Evolutionary conservation across 495 filamentous ascomycete species (phyloP).

Genomic region (Tetracladium marchalianum): DNA sequence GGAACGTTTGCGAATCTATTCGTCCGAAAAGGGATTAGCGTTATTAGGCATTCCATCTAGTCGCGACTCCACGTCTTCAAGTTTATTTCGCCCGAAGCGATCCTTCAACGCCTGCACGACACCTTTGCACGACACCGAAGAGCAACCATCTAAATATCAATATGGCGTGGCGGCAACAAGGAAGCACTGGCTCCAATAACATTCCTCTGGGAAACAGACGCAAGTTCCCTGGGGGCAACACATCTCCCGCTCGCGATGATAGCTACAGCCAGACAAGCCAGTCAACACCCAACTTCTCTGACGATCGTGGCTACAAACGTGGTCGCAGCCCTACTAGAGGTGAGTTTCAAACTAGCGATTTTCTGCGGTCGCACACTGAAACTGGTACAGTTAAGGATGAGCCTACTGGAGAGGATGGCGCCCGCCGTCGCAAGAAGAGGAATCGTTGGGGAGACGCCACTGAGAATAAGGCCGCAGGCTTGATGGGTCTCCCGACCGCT

Average conservation of each 20-base stretch:
- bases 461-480: constrained; percentile 94
- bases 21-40: no score
- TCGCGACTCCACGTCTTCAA: no score
- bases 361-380: constrained; percentile 5
- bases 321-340: constrained; percentile 56
- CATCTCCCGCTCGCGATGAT: constrained; percentile 33
- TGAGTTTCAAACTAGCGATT: constrained; percentile 20
- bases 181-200: constrained; percentile 97
- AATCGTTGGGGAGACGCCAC: constrained; percentile 95
- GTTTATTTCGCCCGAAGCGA: no score
- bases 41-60: no score
- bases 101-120: not conserved
- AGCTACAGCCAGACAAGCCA: constrained; percentile 43
- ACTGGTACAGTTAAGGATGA: constrained; percentile 29
- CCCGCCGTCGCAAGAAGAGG: constrained; percentile 84
- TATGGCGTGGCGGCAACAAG: constrained; percentile 91
- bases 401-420: constrained; percentile 43
- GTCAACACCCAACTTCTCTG: constrained; percentile 33
- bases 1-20: no score
- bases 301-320: constrained; percentile 45
- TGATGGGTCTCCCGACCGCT: constrained; percentile 94
- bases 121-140: not conserved
- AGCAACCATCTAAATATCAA: constrained; percentile 15
- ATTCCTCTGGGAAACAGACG: constrained; percentile 85
- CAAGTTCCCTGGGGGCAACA: constrained; percentile 65